These are phyloP conservation scores for Triticum turgidum DNA, from an alignment of 176 grass and related monocot species.

Conservation along the genomic window DNA sequence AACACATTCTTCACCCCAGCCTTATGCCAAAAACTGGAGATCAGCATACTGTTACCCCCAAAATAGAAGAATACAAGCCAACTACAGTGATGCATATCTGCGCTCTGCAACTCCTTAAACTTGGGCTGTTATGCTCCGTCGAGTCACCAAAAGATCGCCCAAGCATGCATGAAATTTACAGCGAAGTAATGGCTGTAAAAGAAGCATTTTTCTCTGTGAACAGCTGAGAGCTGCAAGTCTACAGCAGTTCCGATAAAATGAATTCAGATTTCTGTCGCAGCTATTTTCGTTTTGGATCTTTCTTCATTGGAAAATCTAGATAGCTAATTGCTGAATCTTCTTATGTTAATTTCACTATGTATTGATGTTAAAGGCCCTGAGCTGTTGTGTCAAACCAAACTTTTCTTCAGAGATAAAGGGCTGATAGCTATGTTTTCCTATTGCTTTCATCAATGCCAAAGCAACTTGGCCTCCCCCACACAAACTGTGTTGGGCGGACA, in stretches of 20 bases:
- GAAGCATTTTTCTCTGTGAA: constrained; percentile 4
- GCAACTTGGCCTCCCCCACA: too few relatives aligned
- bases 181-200: constrained; percentile 11
- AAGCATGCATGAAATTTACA: constrained; percentile 8
- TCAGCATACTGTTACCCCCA: not conserved
- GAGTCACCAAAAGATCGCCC: constrained; percentile 25
- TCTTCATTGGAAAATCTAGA: too few relatives aligned
- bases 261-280: too few relatives aligned
- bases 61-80: not conserved
- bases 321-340: too few relatives aligned
- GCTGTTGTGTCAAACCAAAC: too few relatives aligned
- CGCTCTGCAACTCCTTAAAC: constrained; percentile 21
- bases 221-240: not conserved
- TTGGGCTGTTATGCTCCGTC: constrained; percentile 21
- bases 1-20: not conserved
- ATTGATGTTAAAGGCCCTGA: too few relatives aligned
- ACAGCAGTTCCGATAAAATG: not conserved
- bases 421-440: too few relatives aligned
- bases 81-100: not conserved
- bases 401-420: too few relatives aligned
- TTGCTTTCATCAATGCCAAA: too few relatives aligned
- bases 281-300: too few relatives aligned
- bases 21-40: not conserved
- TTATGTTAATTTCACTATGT: too few relatives aligned
- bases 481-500: too few relatives aligned